Conservation (phyloP, 2,329 filamentous ascomycete genomes). For the Fusarium bulbicola region DNA sequence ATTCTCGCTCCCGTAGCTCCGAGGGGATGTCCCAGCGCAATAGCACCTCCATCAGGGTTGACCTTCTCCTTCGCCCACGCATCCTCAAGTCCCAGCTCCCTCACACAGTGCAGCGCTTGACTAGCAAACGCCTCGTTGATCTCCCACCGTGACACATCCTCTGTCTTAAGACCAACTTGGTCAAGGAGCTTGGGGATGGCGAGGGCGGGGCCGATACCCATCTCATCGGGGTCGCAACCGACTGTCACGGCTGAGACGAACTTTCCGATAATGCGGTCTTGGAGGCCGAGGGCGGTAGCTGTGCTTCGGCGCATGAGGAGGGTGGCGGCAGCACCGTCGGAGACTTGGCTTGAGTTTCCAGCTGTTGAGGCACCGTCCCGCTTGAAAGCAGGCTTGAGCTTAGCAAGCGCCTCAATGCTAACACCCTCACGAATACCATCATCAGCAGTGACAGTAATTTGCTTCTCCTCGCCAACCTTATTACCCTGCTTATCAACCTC, state of each 20-base stretch:
- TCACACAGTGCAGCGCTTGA: slow-evolving; percentile 74
- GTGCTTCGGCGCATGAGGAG: slow-evolving; percentile 87
- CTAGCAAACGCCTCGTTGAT: slow-evolving; percentile 86
- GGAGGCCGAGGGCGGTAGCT: slow-evolving; percentile 76
- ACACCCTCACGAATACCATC: slow-evolving; percentile 81
- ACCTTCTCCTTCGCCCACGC: slow-evolving; percentile 73
- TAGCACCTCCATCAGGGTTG: slow-evolving; percentile 92
- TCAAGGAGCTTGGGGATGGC: slow-evolving; percentile 85
- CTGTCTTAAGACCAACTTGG: slow-evolving; percentile 70
- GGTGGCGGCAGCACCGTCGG: slow-evolving; percentile 85
- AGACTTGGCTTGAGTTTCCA: slow-evolving; percentile 87
- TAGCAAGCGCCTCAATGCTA: slow-evolving; percentile 74
- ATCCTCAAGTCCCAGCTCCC: slow-evolving; percentile 72
- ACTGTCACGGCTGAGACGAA: slow-evolving; percentile 81
- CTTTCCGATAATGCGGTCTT: slow-evolving; percentile 77
- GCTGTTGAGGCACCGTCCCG: slow-evolving; percentile 80
- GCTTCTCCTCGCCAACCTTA: slow-evolving; percentile 63
- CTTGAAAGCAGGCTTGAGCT: slow-evolving; percentile 87
- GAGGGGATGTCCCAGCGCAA: slow-evolving; percentile 91
- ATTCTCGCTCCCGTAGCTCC: slow-evolving; percentile 89
- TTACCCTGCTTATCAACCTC: slow-evolving; percentile 69
- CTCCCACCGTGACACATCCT: slow-evolving; percentile 87
- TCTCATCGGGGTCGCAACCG: slow-evolving; percentile 88
- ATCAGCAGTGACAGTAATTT: slow-evolving; percentile 76
- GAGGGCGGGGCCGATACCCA: slow-evolving; percentile 89